Base-by-base conservation (phyloP, 2,329 filamentous ascomycete genomes). In the Clonostachys rhizophaga region DNA sequence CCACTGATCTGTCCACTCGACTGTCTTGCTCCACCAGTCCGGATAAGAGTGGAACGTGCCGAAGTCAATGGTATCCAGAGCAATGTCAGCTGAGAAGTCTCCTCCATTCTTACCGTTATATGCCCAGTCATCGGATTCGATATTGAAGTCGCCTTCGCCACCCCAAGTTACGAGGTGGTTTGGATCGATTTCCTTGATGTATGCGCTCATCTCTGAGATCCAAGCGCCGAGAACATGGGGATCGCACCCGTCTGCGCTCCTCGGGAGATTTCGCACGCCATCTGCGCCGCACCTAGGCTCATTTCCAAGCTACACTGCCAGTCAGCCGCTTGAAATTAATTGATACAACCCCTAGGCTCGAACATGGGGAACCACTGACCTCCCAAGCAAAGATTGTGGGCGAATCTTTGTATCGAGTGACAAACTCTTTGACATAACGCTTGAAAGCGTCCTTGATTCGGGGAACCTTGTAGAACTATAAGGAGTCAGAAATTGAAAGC, bases 381-480 rank as follows among this genome's bases (percentile, higher is more conserved):
- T 87, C 83, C 84, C 84, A 87, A 0, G 81, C 80, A 52, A 87
- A 79, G 42, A 87, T 73, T 0, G 83, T 75, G 0, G 76, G 64
- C 0, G 79, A 84, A 50, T 71, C 66, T 42, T 68, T 75, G 64
- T 85, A 87, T 11, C 83, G 70, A 17, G 64, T 75, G 3, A 87
- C 74, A 7, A 87, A 71, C 1, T 70, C 67, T 43, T 75, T 67
- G 56, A 87, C 74, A 58, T 87, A 88, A 43, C 68, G 70, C 54
- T 79, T 78, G 57, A 67, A 80, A 1, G 72, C 74, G 4, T 67
- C 60, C 54, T 77, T 78, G 59, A 80, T 79, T 24, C 61, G 61
- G 12, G 74, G 74, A 0, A 73, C 54, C 13, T 63, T 66, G 51
- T 79, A 78, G 62, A 78, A 78, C 67, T 74, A 39, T 35, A 10